Evolutionary conservation across 768 basidiomycete genomes (phyloP).

Genomic region (Hydnomerulius pinastri): DNA sequence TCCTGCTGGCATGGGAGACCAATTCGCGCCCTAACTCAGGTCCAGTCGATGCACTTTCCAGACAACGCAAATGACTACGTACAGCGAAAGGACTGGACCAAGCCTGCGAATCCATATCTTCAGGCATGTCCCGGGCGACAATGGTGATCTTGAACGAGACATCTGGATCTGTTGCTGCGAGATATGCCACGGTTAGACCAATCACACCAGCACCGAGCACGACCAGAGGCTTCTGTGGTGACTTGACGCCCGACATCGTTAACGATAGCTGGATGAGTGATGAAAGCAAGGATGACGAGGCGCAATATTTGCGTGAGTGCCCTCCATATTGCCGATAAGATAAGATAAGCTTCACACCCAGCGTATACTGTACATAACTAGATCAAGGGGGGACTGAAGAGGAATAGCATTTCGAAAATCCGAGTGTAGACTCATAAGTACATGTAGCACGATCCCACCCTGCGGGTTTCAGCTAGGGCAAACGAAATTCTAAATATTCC

Average conservation of each 20-base stretch:
- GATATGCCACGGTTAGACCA: conserved; percentile 39
- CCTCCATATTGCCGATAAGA: neutral
- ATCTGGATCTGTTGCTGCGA: conserved; percentile 25
- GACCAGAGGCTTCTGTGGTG: conserved; percentile 21
- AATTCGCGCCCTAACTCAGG: conserved; percentile 44
- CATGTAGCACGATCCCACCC: neutral
- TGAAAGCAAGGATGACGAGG: neutral
- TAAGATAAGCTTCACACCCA: neutral
- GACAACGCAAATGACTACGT: conserved; percentile 11
- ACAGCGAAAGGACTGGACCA: conserved; percentile 57
- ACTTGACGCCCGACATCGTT: conserved; percentile 14
- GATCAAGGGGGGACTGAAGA: too few relatives aligned
- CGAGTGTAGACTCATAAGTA: neutral
- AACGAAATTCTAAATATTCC: too few relatives aligned
- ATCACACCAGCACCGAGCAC: conserved; percentile 43
- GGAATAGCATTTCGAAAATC: too few relatives aligned
- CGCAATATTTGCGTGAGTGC: neutral
- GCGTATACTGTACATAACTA: neutral
- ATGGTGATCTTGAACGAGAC: conserved; percentile 25
- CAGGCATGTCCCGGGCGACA: conserved; percentile 40
- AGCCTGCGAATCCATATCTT: conserved; percentile 41
- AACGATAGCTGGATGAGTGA: neutral
- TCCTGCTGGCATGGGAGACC: conserved; percentile 44
- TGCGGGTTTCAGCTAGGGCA: too few relatives aligned
- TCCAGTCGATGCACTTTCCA: neutral